Evolutionary conservation across 257 asterid species (phyloP).

Genomic region (Solanum piurae): DNA sequence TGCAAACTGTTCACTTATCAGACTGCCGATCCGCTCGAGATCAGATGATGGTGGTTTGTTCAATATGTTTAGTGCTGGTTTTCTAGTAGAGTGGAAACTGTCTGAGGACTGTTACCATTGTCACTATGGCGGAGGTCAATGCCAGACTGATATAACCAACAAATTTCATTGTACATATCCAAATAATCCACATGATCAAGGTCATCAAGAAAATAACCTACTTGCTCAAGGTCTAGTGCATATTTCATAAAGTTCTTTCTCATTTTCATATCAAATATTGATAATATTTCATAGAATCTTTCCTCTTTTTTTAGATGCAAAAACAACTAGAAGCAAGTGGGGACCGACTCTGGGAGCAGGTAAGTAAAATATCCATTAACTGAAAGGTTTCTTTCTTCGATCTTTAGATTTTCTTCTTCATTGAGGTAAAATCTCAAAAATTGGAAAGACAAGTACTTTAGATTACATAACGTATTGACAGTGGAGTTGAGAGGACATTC

Average conservation of each 20-base stretch:
- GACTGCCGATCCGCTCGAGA: fast-evolving
- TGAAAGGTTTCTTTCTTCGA: background rate
- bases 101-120: background rate
- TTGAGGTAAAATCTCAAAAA: background rate
- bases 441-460: background rate
- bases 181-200: background rate
- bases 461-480: too few species aligned
- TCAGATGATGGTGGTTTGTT: background rate
- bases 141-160: background rate
- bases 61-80: fast-evolving
- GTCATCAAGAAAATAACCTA: background rate
- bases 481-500: too few species aligned
- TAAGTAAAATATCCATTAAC: too few species aligned
- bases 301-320: too few species aligned
- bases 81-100: background rate
- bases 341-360: too few species aligned
- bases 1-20: background rate
- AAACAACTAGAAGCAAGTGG: too few species aligned
- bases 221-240: too few species aligned
- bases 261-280: too few species aligned
- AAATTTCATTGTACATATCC: background rate
- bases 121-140: background rate
- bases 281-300: background rate
- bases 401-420: too few species aligned
- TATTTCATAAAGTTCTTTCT: too few species aligned